Conservation (phyloP, 129 eudicot species). For the Flaveria linearis region DNA sequence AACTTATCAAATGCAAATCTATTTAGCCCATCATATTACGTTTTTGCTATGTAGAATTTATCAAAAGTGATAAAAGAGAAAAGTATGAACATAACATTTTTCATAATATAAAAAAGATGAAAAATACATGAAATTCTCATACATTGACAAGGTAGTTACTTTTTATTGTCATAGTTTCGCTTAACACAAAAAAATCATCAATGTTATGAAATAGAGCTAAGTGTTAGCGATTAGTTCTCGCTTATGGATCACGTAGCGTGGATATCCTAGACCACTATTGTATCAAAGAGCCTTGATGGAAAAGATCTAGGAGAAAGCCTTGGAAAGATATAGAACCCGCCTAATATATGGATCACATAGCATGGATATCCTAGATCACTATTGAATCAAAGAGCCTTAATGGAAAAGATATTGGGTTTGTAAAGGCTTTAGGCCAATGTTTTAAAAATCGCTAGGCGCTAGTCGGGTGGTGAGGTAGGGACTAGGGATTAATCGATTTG, state of each 20-base stretch:
- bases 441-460: too few species aligned
- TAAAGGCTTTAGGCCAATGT: too few species aligned
- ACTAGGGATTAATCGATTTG: too few species aligned
- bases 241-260: neutral
- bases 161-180: neutral
- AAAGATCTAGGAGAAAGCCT: neutral
- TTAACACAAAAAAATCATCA: neutral
- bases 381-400: neutral
- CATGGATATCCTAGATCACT: neutral
- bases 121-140: slow-evolving; percentile 18
- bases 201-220: neutral
- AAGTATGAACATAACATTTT: neutral
- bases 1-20: slow-evolving; percentile 14
- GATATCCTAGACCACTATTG: neutral
- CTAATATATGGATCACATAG: neutral
- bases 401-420: neutral
- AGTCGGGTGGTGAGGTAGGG: too few species aligned
- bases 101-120: neutral
- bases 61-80: neutral
- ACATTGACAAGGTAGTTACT: slow-evolving; percentile 4
- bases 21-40: neutral
- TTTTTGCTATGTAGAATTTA: slow-evolving; percentile 14
- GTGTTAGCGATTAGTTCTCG: neutral
- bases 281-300: neutral
- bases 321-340: too few species aligned